These are phyloP conservation scores for Torulaspora gathmanii DNA, from an alignment of 805 yeast species.

Conservation along the genomic window DNA sequence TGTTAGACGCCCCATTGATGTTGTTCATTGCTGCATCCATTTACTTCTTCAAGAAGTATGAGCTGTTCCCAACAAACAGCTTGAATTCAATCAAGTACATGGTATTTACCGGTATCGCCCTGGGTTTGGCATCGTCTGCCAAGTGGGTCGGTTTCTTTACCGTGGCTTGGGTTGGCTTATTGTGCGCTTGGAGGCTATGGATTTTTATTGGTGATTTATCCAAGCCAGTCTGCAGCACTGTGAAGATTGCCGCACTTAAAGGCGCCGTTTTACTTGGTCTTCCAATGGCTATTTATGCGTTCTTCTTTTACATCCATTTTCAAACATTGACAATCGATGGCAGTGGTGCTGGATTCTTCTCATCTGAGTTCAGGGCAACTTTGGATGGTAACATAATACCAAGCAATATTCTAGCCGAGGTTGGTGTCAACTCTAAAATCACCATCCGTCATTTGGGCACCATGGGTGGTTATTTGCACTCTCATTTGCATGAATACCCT, in stretches of 20 bases:
- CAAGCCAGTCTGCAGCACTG: slow-evolving; percentile 42
- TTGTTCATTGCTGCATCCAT: slow-evolving; percentile 71
- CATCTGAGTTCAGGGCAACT: slow-evolving; percentile 65
- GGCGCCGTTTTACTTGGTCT: slow-evolving; percentile 51
- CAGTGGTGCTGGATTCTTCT: slow-evolving; percentile 67
- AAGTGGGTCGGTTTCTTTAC: slow-evolving; percentile 87
- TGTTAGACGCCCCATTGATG: slow-evolving; percentile 70
- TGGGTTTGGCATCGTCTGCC: slow-evolving; percentile 68
- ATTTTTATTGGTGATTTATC: slow-evolving; percentile 65
- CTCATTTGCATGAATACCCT: slow-evolving; percentile 67
- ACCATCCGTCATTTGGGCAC: slow-evolving; percentile 66
- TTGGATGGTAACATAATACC: slow-evolving; percentile 61
- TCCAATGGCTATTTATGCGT: slow-evolving; percentile 52
- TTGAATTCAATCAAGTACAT: slow-evolving; percentile 55
- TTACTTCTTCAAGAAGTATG: slow-evolving; percentile 62
- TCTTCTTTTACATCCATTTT: slow-evolving; percentile 63
- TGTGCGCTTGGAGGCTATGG: slow-evolving; percentile 63
- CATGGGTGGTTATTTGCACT: slow-evolving; percentile 76
- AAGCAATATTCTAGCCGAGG: slow-evolving; percentile 52
- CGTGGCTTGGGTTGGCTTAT: slow-evolving; percentile 66
- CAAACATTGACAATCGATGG: slow-evolving; percentile 54
- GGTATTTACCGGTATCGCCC: slow-evolving; percentile 58
- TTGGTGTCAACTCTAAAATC: slow-evolving; percentile 66
- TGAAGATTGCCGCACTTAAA: slow-evolving; percentile 48
- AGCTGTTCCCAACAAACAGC: slow-evolving; percentile 58